A percentile compares a stretch with the other conserved stretches of the same genome.
phyloP scores from a whole-genome alignment of 805 yeast species.

The Starmerella vitae region DNA sequence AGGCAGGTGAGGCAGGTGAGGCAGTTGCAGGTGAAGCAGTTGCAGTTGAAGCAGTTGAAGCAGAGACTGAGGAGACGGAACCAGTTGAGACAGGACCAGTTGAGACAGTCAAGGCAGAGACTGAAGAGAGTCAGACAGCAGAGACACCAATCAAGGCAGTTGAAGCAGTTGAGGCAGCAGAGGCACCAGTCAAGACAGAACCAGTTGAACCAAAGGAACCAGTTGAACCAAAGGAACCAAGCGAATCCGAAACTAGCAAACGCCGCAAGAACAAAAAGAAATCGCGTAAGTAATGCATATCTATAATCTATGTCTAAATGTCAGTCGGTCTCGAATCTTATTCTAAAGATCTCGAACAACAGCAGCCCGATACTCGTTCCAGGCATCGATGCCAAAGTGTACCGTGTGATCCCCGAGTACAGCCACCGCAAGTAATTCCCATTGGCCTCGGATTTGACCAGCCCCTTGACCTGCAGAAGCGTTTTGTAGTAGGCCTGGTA shows the following conservation, averaged over 20 bases:
- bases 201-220: too few species aligned
- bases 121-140: not conserved
- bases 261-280: too few species aligned
- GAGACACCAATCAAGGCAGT: not conserved
- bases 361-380: conserved; percentile 78
- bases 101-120: not conserved
- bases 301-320: too few species aligned
- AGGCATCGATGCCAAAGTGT: conserved; percentile 66
- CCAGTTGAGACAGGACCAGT: not conserved
- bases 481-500: conserved; percentile 69
- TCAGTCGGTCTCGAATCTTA: conserved; percentile 12
- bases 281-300: too few species aligned
- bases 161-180: not conserved
- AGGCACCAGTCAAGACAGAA: not conserved
- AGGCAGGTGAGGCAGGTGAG: not conserved
- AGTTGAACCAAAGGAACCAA: too few species aligned
- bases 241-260: too few species aligned
- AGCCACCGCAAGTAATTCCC: conserved; percentile 50
- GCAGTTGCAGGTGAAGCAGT: not conserved
- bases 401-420: conserved; percentile 64
- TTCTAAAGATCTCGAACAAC: conserved; percentile 68
- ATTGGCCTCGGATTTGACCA: conserved; percentile 42
- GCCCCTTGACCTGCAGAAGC: conserved; percentile 39
- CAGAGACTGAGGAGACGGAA: not conserved
- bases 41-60: not conserved